Evolutionary conservation across 2,329 filamentous ascomycete species (phyloP), one percentile per base, ranked within the genome.

Genomic region (Tolypocladium ophioglossoides): DNA sequence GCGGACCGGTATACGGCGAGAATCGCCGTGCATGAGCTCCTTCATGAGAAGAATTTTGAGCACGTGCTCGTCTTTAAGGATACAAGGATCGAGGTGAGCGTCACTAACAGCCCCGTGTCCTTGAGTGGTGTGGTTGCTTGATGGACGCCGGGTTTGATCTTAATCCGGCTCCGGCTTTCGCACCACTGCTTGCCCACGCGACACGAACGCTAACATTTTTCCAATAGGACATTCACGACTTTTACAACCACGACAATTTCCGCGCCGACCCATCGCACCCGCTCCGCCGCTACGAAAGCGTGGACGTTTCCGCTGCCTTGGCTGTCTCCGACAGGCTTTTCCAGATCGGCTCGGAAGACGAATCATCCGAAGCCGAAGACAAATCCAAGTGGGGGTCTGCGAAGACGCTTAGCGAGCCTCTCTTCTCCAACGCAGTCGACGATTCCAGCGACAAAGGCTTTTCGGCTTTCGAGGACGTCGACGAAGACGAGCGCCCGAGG

Each of bases 121-220:
- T 27, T 16, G 32, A n/a, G n/a, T n/a, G n/a, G n/a, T n/a, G n/a
- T n/a, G n/a, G n/a, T n/a, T n/a, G n/a, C n/a, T 24, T 24, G 51
- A 5, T n/a, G 12, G 54, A 39, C 6, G 35, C 27, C 40, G 60
- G 58, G 61, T 52, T 52, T 48, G 57, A 54, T 49, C 24, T 63
- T 64, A 53, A 54, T 62, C 61, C 62, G 57, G 27, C 6, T 41
- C 51, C 32, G 51, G n/a, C 27, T 20, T 30, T 2, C 39, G n/a
- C 16, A 7, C 24, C n/a, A 38, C 27, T 27, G n/a, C 41, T 16
- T 11, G 22, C 40, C 22, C 40, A 27, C 24, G 40, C 40, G 22
- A 27, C 40, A 10, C 11, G 34, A 53, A 48, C 41, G 52, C 61
- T 64, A 61, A 64, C 57, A 56, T 57, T 62, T 63, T 60, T 44